Conservation (phyloP, 768 basidiomycete species). For the Tubosaeta sp. region DNA sequence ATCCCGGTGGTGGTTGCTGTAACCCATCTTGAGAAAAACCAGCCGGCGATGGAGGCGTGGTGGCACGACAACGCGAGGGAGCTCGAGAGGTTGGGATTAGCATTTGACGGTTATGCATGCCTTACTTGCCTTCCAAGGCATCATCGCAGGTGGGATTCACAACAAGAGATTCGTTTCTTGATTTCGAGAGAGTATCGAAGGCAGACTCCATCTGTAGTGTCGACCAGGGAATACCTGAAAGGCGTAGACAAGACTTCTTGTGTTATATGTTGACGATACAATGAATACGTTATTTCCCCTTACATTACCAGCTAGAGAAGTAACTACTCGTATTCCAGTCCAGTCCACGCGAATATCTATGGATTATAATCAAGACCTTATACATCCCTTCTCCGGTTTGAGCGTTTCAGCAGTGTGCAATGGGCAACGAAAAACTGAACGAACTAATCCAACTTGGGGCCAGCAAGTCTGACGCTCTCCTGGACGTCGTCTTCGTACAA, state of each 20-base stretch:
- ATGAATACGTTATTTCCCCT: not conserved
- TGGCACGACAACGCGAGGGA: constrained; percentile 25
- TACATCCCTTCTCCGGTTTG: not conserved
- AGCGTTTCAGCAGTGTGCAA: constrained; percentile 1
- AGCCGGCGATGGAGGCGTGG: constrained; percentile 31
- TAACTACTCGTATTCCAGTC: constrained; percentile 4
- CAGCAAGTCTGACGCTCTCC: constrained; percentile 75
- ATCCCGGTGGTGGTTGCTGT: constrained; percentile 37
- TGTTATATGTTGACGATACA: constrained; percentile 19
- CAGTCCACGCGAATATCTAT: constrained; percentile 3
- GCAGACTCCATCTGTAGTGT: not conserved
- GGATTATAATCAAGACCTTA: not conserved
- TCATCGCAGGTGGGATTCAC: constrained; percentile 17
- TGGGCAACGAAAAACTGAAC: not conserved
- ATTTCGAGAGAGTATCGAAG: constrained; percentile 8
- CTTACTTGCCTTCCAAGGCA: constrained; percentile 17
- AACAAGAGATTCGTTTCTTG: constrained; percentile 10
- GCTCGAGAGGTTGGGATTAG: constrained; percentile 16
- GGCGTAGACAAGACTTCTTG: not conserved
- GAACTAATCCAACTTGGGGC: constrained; percentile 46
- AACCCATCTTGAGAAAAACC: constrained; percentile 35
- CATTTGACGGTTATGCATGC: constrained; percentile 29
- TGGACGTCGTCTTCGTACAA: constrained; percentile 86
- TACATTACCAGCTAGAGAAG: not conserved
- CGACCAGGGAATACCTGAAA: constrained; percentile 8